Evolutionary conservation across 2,329 filamentous ascomycete species (phyloP), one percentile per base, ranked within the genome.

Genomic region (Claviceps sp.): DNA sequence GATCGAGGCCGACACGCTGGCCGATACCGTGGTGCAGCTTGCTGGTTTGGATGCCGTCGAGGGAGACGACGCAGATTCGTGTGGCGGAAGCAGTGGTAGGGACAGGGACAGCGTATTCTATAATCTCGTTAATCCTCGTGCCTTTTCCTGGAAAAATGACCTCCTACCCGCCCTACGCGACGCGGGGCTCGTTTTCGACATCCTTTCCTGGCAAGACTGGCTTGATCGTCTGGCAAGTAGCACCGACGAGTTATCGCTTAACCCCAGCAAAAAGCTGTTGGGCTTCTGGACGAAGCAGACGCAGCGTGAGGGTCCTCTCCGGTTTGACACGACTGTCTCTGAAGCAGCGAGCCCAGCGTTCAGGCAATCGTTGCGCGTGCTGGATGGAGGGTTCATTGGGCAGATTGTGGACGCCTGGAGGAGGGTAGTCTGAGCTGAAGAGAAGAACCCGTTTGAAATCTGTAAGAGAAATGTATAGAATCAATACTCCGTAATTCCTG

Each of bases 71-170:
- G 68, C 72, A 2, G 68, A 72, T n/a, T 22, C 11, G 65, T 73
- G 54, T 8, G 60, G 59, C 38, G 62, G 41, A 30, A 10, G 26
- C 26, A 30, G 26, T 30, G 8, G 26, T 10, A 11, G 26, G 8
- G 8, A 30, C 5, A 22, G n/a, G n/a, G 7, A 17, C n/a, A 47
- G 22, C 17, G 2, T 75, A 24, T 74, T 67, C 51, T 54, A 70
- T 54, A 76, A 80, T 55, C 64, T 81, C 17, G 62, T 71, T 13
- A 78, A 77, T 50, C 70, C 70, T 0, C 64, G 62, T 13, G 62
- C 64, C 1, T 73, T 78, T 56, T 65, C 71, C 42, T 81, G 76
- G 75, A 73, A 70, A 0, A 50, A 61, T 0, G 70, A 77, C 45
- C 62, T 81, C 2, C 65, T 80, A 0, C 74, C 75, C 0, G 68